A percentile compares a stretch with the other conserved stretches of the same genome.
Evolutionary conservation across 1,139 yeast species (phyloP).

Genomic region (Yamadazyma mexicana): DNA sequence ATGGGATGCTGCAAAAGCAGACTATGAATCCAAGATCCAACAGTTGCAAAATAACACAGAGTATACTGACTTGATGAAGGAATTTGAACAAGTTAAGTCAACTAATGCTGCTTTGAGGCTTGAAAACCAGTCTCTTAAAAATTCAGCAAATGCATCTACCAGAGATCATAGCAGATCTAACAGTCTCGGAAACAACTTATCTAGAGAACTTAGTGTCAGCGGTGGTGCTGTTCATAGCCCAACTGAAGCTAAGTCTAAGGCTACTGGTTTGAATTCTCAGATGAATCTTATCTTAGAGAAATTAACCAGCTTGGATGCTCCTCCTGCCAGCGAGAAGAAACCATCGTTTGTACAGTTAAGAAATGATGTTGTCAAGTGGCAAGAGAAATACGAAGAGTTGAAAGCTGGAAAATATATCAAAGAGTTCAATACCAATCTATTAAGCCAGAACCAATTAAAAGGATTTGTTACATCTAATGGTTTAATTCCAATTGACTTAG

Average conservation of each 20-base stretch:
- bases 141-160: constrained; percentile 16
- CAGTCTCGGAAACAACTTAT: constrained; percentile 12
- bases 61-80: constrained; percentile 17
- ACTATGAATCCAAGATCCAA: constrained; percentile 9
- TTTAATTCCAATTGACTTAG: constrained; percentile 41
- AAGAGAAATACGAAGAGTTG: constrained; percentile 44
- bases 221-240: not conserved
- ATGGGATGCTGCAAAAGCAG: constrained; percentile 9
- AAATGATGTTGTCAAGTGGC: constrained; percentile 43
- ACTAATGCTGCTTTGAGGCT: constrained; percentile 38
- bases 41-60: constrained; percentile 11
- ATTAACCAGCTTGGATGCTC: constrained; percentile 19
- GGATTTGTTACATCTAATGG: constrained; percentile 41
- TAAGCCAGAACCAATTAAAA: constrained; percentile 26
- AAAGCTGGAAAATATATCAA: constrained; percentile 30
- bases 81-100: constrained; percentile 28
- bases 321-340: constrained; percentile 11
- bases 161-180: constrained; percentile 17
- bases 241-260: not conserved
- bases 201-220: constrained; percentile 11
- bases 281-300: constrained; percentile 23
- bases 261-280: constrained; percentile 10
- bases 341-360: constrained; percentile 26
- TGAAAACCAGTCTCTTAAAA: constrained; percentile 42
- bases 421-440: constrained; percentile 23